A percentile compares a stretch with the other conserved stretches of the same genome.
These are phyloP conservation scores for Ascocoryne sarcoides DNA, from an alignment of 2,329 filamentous ascomycete species.

Conservation along the genomic window DNA sequence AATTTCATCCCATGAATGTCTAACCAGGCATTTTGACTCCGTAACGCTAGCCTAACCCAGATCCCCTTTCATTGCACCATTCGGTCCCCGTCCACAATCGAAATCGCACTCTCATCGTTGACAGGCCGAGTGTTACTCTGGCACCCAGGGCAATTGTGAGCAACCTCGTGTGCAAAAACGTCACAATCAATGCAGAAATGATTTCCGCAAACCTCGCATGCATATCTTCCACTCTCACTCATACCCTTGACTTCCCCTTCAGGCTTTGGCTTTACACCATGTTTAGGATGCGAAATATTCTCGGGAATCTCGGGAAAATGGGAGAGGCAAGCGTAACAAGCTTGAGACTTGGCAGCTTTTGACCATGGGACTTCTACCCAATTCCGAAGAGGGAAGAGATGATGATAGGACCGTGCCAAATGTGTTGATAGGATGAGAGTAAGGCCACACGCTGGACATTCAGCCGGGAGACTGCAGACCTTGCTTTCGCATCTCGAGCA, in stretches of 20 bases:
- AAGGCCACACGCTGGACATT: conserved; percentile 84
- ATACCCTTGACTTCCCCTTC: conserved; percentile 48
- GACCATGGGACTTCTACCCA: conserved; percentile 88
- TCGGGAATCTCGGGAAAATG: conserved; percentile 50
- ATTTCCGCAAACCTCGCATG: conserved; percentile 74
- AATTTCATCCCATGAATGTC: no score
- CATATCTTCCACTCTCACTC: conserved; percentile 81
- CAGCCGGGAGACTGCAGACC: conserved; percentile 81
- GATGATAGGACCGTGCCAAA: conserved; percentile 85
- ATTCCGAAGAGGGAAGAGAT: conserved; percentile 81
- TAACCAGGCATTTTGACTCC: background rate
- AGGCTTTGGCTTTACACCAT: conserved; percentile 1
- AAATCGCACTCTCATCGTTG: background rate
- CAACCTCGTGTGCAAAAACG: conserved; percentile 84
- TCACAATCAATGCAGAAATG: conserved; percentile 99
- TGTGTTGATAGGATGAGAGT: conserved; percentile 93
- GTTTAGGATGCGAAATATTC: conserved; percentile 6
- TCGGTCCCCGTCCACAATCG: background rate
- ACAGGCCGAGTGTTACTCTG: conserved; percentile 19
- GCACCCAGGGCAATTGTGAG: conserved; percentile 95
- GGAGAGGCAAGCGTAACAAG: conserved; percentile 72
- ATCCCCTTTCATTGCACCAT: background rate
- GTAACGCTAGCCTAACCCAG: background rate
- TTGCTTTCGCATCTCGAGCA: conserved; percentile 85
- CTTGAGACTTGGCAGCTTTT: conserved; percentile 43